Evolutionary conservation across 257 asterid genomes (phyloP), one percentile per base, ranked within the genome.

Genomic region (Anisodus acutangulus): DNA sequence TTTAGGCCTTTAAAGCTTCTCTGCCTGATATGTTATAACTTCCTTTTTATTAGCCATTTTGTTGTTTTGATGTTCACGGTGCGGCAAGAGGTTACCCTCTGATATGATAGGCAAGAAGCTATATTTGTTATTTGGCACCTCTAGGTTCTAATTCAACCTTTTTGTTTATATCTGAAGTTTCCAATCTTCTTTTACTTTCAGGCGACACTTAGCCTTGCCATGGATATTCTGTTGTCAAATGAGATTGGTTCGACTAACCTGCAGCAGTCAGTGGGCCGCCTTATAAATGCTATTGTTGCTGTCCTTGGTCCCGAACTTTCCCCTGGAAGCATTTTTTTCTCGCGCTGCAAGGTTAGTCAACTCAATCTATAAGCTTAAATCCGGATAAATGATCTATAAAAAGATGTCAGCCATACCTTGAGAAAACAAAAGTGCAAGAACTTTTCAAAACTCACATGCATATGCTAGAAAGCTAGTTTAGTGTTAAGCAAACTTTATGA

Each of bases 271-370:
- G 93, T 97, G 88, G 98, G 97, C 82, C 95, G 98, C 87, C 98
- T 97, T 78, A 90, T 97, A 85, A 97, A 97, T 90, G 98, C 99
- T 84, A 91, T 95, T 86, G 97, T 97, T 86, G 98, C 99, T 62
- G 97, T 97, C 85, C 93, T 95, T 85, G 99, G 99, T 87, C 99
- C 99, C 67, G 99, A 97, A 87, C 99, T 97, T 88, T 85, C 98
- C 86, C 98, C 99, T 85, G 96, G 94, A 78, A 95, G 99, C 92
- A 95, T 93, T 82, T 95, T 97, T 88, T 97, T 97, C 90, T 95
- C 99, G 4, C 97, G 99, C 84, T 95, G 98, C 95, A 97, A 95
- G 99, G 99, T 97, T 55, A 63, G 88, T 84, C 74, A 43, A 55
- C 84, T 80, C 66, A 67, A 45, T 71, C 84, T 87, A 64, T 85